Evolutionary conservation across 73 alveolate genomes (phyloP), one percentile per base, ranked within the genome.

Genomic region (Stentor roeselii): DNA sequence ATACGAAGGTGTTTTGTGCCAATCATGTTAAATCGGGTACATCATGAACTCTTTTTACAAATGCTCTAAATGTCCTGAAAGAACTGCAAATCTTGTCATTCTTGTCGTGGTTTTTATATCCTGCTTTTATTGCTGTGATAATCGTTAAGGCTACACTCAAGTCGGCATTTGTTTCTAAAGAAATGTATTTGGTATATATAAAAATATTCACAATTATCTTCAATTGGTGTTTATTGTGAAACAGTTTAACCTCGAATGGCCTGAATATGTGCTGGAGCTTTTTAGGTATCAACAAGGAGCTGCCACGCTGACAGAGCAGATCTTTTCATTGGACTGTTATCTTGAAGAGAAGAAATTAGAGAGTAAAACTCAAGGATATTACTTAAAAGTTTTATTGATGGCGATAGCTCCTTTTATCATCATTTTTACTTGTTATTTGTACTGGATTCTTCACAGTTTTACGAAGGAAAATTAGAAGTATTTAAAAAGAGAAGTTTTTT

Each of bases 301-400:
- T 67, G 82, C 59, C 15, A 67, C 59, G n/a, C n/a, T 35, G 15
- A 59, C 92, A 32, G 84, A 77, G 2, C 78, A 60, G 4, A 34
- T 89, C 36, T 89, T 89, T 61, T 78, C 90, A 36, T 74, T 59
- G 36, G 94, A 89, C 60, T 89, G 94, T 75, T 89, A n/a, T n/a
- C n/a, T n/a, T n/a, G n/a, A n/a, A n/a, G n/a, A n/a, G n/a, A n/a
- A n/a, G n/a, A n/a, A n/a, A n/a, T n/a, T n/a, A n/a, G n/a, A n/a
- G n/a, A n/a, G n/a, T n/a, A n/a, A n/a, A n/a, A n/a, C n/a, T n/a
- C n/a, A n/a, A n/a, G n/a, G n/a, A n/a, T n/a, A n/a, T n/a, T n/a
- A n/a, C n/a, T n/a, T n/a, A n/a, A n/a, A n/a, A n/a, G n/a, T n/a
- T n/a, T n/a, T n/a, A n/a, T n/a, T n/a, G n/a, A n/a, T n/a, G n/a